Evolutionary conservation across 257 asterid species (phyloP).

Genomic region (Solanum lycopersicoides): DNA sequence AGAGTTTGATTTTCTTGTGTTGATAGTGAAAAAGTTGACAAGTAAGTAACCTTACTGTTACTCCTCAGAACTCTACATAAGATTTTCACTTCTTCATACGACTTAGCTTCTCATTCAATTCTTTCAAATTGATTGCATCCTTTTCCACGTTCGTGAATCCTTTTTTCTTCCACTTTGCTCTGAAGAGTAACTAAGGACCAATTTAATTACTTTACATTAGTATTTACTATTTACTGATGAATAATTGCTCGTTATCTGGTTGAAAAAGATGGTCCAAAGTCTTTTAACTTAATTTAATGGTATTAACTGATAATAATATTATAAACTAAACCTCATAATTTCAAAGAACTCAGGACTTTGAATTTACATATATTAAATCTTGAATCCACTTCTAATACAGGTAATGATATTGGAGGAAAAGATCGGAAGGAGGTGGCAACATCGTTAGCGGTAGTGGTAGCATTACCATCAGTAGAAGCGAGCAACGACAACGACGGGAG

Average conservation of each 20-base stretch:
- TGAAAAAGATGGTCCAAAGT: neutral
- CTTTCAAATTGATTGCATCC: neutral
- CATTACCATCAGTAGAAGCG: slow-evolving; percentile 52
- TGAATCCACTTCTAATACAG: neutral
- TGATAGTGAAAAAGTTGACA: neutral
- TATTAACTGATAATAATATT: too few relatives aligned
- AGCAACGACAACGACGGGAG: slow-evolving; percentile 7
- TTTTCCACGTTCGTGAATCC: neutral
- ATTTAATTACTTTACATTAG: neutral
- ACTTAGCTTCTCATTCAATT: neutral
- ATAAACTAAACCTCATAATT: neutral
- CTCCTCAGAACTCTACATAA: too few relatives aligned
- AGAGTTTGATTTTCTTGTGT: neutral
- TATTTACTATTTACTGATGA: neutral
- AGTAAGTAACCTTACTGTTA: neutral
- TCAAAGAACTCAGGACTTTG: neutral
- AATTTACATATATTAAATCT: neutral
- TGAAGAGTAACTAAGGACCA: neutral
- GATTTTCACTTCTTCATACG: neutral
- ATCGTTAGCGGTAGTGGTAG: slow-evolving; percentile 53
- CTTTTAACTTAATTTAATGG: neutral
- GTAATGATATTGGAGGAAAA: slow-evolving; percentile 9
- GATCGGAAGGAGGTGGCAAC: slow-evolving; percentile 35
- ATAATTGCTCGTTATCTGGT: neutral
- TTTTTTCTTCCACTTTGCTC: neutral